phyloP scores from a whole-genome alignment of 2,329 filamentous ascomycete genomes.

The Grosmannia penicillata region DNA sequence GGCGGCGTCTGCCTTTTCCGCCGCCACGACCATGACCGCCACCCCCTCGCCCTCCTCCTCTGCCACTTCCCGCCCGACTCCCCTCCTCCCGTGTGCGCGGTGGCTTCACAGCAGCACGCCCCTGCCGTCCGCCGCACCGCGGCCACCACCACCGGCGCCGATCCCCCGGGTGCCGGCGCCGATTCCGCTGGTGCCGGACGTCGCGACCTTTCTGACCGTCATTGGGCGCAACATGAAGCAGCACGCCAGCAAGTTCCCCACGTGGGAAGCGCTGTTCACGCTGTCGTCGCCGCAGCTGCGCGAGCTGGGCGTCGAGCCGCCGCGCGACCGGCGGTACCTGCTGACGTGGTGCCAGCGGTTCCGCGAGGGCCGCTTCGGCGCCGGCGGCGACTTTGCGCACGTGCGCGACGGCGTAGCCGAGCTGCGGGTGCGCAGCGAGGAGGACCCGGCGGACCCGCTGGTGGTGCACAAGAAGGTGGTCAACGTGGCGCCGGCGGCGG shows the following conservation, averaged over 20 bases:
- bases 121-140: no score
- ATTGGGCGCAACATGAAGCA: constrained; percentile 78
- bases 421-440: constrained; percentile 30
- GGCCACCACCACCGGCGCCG: background rate
- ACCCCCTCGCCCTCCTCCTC: background rate
- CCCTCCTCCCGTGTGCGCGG: no score
- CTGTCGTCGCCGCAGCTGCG: constrained; percentile 63
- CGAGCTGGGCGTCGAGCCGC: constrained; percentile 74
- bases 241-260: constrained; percentile 74
- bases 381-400: constrained; percentile 67
- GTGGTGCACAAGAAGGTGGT: constrained; percentile 36
- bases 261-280: constrained; percentile 83
- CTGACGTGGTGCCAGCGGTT: constrained; percentile 81
- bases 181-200: constrained; percentile 76
- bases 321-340: constrained; percentile 69
- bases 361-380: constrained; percentile 58
- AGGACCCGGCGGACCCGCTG: constrained; percentile 17
- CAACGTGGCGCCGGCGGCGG: constrained; percentile 28
- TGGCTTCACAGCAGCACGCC: no score
- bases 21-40: no score
- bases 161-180: constrained; percentile 39
- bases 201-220: constrained; percentile 71
- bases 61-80: no score
- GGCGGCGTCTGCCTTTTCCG: constrained; percentile 1
- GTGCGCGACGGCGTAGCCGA: constrained; percentile 44